These are phyloP conservation scores for Elasticomyces elasticus DNA, from an alignment of 495 filamentous ascomycete species.

Conservation along the genomic window DNA sequence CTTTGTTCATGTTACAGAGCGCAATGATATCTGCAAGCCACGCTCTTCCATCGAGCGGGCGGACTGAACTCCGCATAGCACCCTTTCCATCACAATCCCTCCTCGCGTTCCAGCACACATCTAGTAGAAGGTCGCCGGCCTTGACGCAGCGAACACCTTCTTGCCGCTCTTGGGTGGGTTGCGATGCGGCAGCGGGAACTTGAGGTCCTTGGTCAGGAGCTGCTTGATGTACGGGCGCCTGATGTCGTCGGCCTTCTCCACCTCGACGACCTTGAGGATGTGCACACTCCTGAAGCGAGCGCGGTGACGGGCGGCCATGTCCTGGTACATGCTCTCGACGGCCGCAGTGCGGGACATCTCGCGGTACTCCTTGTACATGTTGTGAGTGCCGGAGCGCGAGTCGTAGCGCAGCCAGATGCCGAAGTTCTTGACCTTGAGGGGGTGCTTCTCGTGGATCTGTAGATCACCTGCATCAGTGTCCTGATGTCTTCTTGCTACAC, in stretches of 20 bases:
- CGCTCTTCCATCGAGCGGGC: no score
- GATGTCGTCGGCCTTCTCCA: conserved; percentile 84
- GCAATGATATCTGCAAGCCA: no score
- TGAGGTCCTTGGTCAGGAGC: conserved; percentile 84
- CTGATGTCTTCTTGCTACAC: background rate
- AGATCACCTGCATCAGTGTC: background rate
- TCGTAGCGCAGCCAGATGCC: conserved; percentile 99
- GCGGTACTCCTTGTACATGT: conserved; percentile 99
- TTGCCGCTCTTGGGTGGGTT: conserved; percentile 64
- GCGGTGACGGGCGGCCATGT: conserved; percentile 98
- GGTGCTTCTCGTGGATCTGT: conserved; percentile 96
- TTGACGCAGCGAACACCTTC: conserved; percentile 82
- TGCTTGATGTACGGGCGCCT: conserved; percentile 98
- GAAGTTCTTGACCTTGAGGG: conserved; percentile 99
- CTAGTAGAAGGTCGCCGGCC: conserved; percentile 76
- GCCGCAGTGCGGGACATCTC: conserved; percentile 92
- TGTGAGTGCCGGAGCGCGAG: conserved; percentile 98
- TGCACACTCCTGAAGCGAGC: conserved; percentile 94
- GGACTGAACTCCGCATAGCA: no score
- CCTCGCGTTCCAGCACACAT: conserved; percentile 7
- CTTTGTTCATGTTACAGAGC: no score
- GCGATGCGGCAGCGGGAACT: conserved; percentile 98
- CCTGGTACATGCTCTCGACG: conserved; percentile 94
- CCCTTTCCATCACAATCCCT: no score
- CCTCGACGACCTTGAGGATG: conserved; percentile 95